Evolutionary conservation across 371 early-diverging fungal genomes (phyloP).

Genomic region (Mortierella sp.): DNA sequence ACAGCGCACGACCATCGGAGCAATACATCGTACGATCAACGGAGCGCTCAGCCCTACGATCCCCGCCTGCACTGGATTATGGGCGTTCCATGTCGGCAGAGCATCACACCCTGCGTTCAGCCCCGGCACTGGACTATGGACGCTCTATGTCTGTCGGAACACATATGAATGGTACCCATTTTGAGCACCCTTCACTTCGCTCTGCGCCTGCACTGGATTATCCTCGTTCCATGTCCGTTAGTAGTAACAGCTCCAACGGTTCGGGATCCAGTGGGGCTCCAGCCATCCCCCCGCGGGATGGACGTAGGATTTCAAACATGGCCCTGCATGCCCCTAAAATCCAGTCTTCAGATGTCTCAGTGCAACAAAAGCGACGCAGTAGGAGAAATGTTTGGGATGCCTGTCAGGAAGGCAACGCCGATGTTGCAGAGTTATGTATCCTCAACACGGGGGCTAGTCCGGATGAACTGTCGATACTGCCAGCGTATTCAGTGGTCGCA

Average conservation of each 20-base stretch:
- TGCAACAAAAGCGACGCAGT: constrained; percentile 18
- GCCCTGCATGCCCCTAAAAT: not conserved
- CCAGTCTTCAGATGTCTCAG: constrained; percentile 26
- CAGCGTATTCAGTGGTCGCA: constrained; percentile 45
- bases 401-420: constrained; percentile 44
- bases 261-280: constrained; percentile 26
- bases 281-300: constrained; percentile 35
- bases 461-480: constrained; percentile 24
- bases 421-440: constrained; percentile 39
- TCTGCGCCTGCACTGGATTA: constrained; percentile 1
- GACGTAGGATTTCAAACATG: constrained; percentile 42
- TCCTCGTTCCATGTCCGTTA: constrained; percentile 47
- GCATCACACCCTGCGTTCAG: too few species aligned
- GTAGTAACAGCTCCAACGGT: constrained; percentile 47
- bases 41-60: too few species aligned
- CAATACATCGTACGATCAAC: too few species aligned
- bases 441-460: constrained; percentile 25
- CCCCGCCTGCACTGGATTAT: too few species aligned
- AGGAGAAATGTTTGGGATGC: constrained; percentile 46
- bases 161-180: too few species aligned
- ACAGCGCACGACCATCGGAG: too few species aligned
- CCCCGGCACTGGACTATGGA: too few species aligned
- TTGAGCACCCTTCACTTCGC: too few species aligned
- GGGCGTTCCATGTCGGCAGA: too few species aligned
- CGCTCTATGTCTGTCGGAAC: too few species aligned